These are phyloP conservation scores for Xylariomycetidae sp. DNA, from an alignment of 2,329 filamentous ascomycete genomes.

Conservation along the genomic window DNA sequence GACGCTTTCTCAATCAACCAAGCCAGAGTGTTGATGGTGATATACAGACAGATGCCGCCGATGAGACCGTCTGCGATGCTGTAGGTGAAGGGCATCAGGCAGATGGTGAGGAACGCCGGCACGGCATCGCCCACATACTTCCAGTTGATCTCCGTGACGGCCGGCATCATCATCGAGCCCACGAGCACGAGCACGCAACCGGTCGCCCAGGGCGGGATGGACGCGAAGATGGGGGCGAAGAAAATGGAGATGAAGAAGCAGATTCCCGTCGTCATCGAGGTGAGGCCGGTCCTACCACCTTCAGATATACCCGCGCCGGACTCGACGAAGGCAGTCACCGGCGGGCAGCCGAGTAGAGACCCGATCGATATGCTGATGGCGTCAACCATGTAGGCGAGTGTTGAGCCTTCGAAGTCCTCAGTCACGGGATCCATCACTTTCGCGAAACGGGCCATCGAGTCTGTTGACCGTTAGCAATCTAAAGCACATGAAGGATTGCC, in stretches of 20 bases:
- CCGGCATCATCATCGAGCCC: slow-evolving; percentile 79
- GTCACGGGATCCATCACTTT: slow-evolving; percentile 76
- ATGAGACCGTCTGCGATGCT: slow-evolving; percentile 85
- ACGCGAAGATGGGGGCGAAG: slow-evolving; percentile 87
- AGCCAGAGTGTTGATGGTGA: slow-evolving; percentile 66
- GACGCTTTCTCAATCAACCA: slow-evolving; percentile 64
- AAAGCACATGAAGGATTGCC: too few relatives aligned
- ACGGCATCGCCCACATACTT: slow-evolving; percentile 77
- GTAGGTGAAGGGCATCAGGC: slow-evolving; percentile 86
- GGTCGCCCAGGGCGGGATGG: slow-evolving; percentile 84
- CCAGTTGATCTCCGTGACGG: slow-evolving; percentile 85
- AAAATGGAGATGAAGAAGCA: slow-evolving; percentile 86
- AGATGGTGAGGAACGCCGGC: slow-evolving; percentile 79
- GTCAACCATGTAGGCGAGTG: slow-evolving; percentile 79
- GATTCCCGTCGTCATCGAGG: slow-evolving; percentile 70
- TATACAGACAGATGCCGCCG: slow-evolving; percentile 72
- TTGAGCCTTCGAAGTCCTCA: slow-evolving; percentile 82
- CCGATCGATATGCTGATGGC: slow-evolving; percentile 75
- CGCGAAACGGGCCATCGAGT: slow-evolving; percentile 84
- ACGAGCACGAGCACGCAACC: slow-evolving; percentile 85
- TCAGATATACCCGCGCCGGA: slow-evolving; percentile 88
- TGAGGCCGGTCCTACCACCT: slow-evolving; percentile 80
- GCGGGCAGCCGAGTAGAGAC: slow-evolving; percentile 70
- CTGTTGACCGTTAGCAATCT: too few relatives aligned
- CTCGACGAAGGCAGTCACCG: slow-evolving; percentile 83